These are phyloP conservation scores for Aspergillus sparsus DNA, from an alignment of 495 filamentous ascomycete species.

Conservation along the genomic window DNA sequence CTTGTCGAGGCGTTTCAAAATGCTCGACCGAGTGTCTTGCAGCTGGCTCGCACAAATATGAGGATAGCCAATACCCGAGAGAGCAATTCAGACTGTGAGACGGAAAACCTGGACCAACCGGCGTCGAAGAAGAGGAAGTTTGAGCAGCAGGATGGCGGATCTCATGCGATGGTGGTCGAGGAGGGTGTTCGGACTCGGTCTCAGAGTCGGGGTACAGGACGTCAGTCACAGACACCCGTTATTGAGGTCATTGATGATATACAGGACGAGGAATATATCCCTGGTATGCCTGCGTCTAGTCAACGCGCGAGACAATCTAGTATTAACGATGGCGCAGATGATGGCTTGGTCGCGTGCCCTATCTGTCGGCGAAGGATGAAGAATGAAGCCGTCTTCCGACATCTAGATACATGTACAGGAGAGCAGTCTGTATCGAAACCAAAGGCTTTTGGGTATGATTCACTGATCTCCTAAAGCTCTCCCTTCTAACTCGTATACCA, in stretches of 20 bases:
- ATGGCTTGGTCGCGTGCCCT: slow-evolving; percentile 80
- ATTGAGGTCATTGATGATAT: slow-evolving; percentile 41
- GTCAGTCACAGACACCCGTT: slow-evolving; percentile 8
- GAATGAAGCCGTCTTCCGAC: slow-evolving; percentile 65
- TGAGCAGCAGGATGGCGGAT: slow-evolving; percentile 30
- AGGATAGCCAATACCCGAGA: slow-evolving; percentile 38
- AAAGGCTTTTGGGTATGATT: slow-evolving; percentile 35
- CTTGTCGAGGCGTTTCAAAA: slow-evolving; percentile 76
- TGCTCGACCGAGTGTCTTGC: slow-evolving; percentile 61
- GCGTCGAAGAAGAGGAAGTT: slow-evolving; percentile 47
- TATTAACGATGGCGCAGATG: slow-evolving; percentile 50
- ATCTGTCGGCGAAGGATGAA: slow-evolving; percentile 80
- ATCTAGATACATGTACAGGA: slow-evolving; percentile 66
- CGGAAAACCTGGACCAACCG: slow-evolving; percentile 22
- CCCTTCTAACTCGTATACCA: slow-evolving; percentile 9
- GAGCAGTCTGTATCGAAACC: slow-evolving; percentile 24
- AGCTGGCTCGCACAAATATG: slow-evolving; percentile 45
- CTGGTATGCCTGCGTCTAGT: slow-evolving; percentile 24
- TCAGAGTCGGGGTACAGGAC: slow-evolving; percentile 30
- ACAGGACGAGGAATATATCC: slow-evolving; percentile 42
- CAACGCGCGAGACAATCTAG: slow-evolving; percentile 5
- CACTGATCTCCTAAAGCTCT: background rate
- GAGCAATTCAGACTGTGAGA: slow-evolving; percentile 7
- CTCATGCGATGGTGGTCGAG: slow-evolving; percentile 24
- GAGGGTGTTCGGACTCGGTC: slow-evolving; percentile 43